Conservation (phyloP, 352 stramenopile genomes). For the Phytophthora hybrid region DNA sequence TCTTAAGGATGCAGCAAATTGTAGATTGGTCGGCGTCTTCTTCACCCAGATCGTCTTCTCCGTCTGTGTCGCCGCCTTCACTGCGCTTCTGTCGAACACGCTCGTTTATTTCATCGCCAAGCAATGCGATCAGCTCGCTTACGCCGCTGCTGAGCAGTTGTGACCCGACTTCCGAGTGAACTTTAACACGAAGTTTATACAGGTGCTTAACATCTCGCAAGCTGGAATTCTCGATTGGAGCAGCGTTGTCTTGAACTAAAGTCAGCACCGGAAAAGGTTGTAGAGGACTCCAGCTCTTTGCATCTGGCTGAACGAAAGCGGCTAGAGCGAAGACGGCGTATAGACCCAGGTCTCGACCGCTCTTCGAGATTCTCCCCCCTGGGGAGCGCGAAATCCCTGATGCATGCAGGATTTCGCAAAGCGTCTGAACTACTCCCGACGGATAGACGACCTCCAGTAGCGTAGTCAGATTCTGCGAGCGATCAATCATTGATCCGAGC, state of each 20-base stretch:
- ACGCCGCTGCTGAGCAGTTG: constrained; percentile 65
- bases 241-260: constrained; percentile 34
- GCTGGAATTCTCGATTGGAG: constrained; percentile 20
- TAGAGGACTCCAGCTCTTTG: constrained; percentile 57
- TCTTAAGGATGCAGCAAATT: constrained; percentile 78
- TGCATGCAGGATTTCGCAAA: constrained; percentile 64
- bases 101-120: constrained; percentile 59
- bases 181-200: constrained; percentile 73
- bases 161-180: constrained; percentile 72
- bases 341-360: constrained; percentile 51
- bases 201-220: constrained; percentile 51
- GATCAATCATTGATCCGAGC: constrained; percentile 80
- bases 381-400: constrained; percentile 59
- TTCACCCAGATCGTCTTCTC: constrained; percentile 47
- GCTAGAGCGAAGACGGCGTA: constrained; percentile 76
- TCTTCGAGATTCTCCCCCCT: constrained; percentile 55
- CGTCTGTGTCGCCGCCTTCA: constrained; percentile 31
- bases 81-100: constrained; percentile 33
- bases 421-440: constrained; percentile 67
- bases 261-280: constrained; percentile 69
- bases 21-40: constrained; percentile 76
- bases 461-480: constrained; percentile 56
- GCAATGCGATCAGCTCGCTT: constrained; percentile 53
- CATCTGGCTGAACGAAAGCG: constrained; percentile 77
- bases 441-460: constrained; percentile 66